Percentiles rank a stretch among this genome's conserved stretches.
Evolutionary conservation across 192 early-diverging fungal genomes (phyloP).

Genomic region (Coemansia sp.): DNA sequence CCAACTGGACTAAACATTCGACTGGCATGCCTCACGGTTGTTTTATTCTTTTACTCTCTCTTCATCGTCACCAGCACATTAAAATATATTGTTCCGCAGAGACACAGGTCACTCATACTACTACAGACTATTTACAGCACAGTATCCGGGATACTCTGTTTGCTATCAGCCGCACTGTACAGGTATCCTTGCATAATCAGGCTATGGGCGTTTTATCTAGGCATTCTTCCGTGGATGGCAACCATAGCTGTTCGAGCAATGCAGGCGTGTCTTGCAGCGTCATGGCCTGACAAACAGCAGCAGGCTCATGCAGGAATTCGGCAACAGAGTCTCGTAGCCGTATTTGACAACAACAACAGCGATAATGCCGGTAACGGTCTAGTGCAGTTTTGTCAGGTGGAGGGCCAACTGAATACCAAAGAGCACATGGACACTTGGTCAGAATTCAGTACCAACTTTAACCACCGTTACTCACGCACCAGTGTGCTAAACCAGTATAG

Average conservation of each 20-base stretch:
- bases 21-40: constrained; percentile 2
- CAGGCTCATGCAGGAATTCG: too few relatives aligned
- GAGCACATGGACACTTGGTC: constrained; percentile 21
- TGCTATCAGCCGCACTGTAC: constrained; percentile 15
- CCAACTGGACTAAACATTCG: constrained; percentile 10
- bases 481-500: too few relatives aligned
- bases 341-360: too few relatives aligned
- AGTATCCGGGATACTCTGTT: constrained; percentile 8
- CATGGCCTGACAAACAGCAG: too few relatives aligned
- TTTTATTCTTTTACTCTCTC: constrained; percentile 16
- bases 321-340: too few relatives aligned
- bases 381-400: neutral
- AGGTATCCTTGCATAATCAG: constrained; percentile 27
- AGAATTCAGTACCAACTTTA: constrained; percentile 8
- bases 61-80: constrained; percentile 15
- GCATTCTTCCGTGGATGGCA: constrained; percentile 29
- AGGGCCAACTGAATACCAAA: constrained; percentile 9
- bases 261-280: constrained; percentile 13
- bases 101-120: constrained; percentile 17
- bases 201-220: constrained; percentile 29
- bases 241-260: constrained; percentile 17
- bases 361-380: too few relatives aligned
- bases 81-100: constrained; percentile 15
- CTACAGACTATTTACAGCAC: constrained; percentile 13
- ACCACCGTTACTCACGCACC: neutral